Percentiles rank a stretch among this genome's conserved stretches.
Conservation (phyloP, 2,329 filamentous ascomycete species). For the Cercospora zeae-maydis region DNA sequence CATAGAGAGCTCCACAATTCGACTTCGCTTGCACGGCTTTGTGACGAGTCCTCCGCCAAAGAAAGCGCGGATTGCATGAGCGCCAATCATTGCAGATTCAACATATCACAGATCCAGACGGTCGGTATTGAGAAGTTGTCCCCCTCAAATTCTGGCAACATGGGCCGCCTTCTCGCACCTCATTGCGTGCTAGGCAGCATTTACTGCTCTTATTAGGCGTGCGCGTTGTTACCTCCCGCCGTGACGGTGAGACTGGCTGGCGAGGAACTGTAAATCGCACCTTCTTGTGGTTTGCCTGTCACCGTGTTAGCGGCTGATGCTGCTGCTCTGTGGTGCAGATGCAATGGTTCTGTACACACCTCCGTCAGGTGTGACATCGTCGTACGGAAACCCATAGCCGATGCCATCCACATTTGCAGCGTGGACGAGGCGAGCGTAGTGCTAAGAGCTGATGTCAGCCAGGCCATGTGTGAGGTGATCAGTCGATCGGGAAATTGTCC, state of each 20-base stretch:
- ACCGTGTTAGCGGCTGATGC: conserved; percentile 3
- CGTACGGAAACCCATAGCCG: conserved; percentile 66
- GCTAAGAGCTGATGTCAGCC: conserved; percentile 23
- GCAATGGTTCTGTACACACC: conserved; percentile 34
- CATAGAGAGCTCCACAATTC: neutral
- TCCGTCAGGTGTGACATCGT: conserved; percentile 61
- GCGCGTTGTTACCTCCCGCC: conserved; percentile 33
- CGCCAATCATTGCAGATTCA: conserved; percentile 4
- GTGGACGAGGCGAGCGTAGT: conserved; percentile 36
- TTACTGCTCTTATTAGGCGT: conserved; percentile 8
- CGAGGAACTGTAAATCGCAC: conserved; percentile 32
- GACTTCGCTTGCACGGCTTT: neutral
- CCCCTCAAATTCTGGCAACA: neutral
- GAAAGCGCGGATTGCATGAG: neutral
- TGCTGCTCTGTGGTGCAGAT: conserved; percentile 35
- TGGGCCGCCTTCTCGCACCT: neutral
- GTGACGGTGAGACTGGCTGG: conserved; percentile 30
- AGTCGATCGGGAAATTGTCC: conserved; percentile 6
- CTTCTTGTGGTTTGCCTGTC: conserved; percentile 31
- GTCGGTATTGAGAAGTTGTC: neutral
- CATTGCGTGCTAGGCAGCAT: neutral
- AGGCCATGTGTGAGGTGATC: neutral
- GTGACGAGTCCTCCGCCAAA: neutral
- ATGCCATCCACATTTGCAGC: conserved; percentile 53
- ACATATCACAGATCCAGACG: conserved; percentile 1